phyloP scores from a whole-genome alignment of 164 flowering plant genomes.

The Vitis rupestris region DNA sequence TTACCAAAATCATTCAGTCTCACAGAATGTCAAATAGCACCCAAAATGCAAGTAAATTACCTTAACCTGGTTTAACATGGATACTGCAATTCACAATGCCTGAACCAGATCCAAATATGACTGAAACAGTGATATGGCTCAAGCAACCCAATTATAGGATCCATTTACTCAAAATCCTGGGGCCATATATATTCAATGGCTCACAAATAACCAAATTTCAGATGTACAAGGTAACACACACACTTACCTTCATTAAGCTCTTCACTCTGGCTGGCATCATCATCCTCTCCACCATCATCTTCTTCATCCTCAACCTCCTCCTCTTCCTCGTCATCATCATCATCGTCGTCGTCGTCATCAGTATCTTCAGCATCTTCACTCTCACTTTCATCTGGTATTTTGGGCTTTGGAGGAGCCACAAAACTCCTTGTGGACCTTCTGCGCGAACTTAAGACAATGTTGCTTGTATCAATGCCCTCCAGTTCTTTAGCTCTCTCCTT shows the following conservation, averaged over 20 bases:
- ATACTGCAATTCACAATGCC: neutral
- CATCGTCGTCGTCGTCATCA: constrained; percentile 23
- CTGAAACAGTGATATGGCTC: neutral
- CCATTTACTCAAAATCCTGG: neutral
- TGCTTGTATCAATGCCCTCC: constrained; percentile 92
- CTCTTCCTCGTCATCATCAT: constrained; percentile 18
- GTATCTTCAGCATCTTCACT: constrained; percentile 33
- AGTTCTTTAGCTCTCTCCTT: constrained; percentile 92
- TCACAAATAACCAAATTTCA: neutral
- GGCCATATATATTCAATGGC: neutral
- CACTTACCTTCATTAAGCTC: constrained; percentile 44
- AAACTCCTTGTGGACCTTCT: constrained; percentile 68
- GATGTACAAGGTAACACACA: neutral
- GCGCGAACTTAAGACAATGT: constrained; percentile 77
- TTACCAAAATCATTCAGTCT: too few relatives aligned
- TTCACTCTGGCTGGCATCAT: constrained; percentile 36
- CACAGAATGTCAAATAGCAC: too few relatives aligned
- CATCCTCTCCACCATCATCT: constrained; percentile 30
- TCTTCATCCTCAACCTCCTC: constrained; percentile 41
- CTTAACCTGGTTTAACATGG: neutral
- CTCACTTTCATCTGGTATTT: constrained; percentile 40
- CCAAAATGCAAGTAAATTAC: neutral
- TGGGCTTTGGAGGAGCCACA: constrained; percentile 62
- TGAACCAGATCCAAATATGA: too few relatives aligned
- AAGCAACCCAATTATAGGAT: neutral